Base-by-base conservation (phyloP, 805 yeast species). In the Candida boidinii region DNA sequence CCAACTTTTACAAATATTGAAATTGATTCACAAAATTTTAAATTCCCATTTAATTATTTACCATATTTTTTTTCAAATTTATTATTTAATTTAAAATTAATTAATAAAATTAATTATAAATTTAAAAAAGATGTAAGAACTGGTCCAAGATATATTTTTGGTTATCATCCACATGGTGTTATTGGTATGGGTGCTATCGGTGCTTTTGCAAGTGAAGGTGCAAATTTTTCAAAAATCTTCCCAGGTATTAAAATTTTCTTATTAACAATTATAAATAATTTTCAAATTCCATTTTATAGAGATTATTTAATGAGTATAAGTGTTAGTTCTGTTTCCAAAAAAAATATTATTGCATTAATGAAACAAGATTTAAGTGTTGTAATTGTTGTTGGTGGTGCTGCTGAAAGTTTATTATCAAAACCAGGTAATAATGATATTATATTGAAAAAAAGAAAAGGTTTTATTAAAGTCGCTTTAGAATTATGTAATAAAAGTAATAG, bases 91-190 rank as follows among this genome's bases (percentile, higher is more conserved):
- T 7, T 7, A 12, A 24, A 24, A n/a, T 6, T 24, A 7, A 5
- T 7, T 14, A 24, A 5, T 11, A 22, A 14, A 4, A 14, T 15
- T 15, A 17, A 14, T 15, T n/a, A n/a, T n/a, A n/a, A n/a, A n/a
- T n/a, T n/a, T 12, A 34, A 31, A 16, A 54, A 53, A 31, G 45
- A 48, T 27, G 56, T 64, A 2, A 48, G 67, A 30, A 58, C 74
- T 3, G 90, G 86, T 0, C 88, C 85, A 2, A 62, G 80, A 23
- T 90, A 92, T 54, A 73, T 90, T 2, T 90, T 90, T 57, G 94
- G 96, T 0, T 79, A 85, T 49, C 96, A 88, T 55, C 98, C 98
- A 0, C 98, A 92, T 54, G 98, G 98, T 0, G 88, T 90, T 12
- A 87, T 88, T 10, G 83, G 95, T 1, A 68, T 88, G 70, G 96